Evolutionary conservation across 345 rosid species (phyloP), one percentile per base, ranked within the genome.

Genomic region (Crucihimalaya himalaica): DNA sequence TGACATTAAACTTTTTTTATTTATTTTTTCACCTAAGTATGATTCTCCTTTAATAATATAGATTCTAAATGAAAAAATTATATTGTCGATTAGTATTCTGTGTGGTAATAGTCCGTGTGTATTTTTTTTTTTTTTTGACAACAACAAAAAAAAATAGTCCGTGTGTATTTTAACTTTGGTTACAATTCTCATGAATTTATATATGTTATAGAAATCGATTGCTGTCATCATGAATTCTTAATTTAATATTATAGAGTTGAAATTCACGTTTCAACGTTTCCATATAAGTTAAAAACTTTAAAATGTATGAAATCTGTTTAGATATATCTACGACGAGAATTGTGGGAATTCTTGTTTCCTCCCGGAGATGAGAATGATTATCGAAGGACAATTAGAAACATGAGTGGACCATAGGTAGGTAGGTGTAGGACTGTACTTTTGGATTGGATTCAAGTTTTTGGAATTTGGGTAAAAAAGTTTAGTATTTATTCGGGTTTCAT

Each of bases 311-410:
- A 16, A 53, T 27, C 12, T 16, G 20, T 54, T 27, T 31, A 8
- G 18, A 29, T n/a, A 55, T 2, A 4, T 27, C 12, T 19, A 4
- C 25, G n/a, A 69, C 55, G 19, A 46, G 10, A 57, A 43, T 43
- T 46, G 32, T 31, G 73, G 73, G 45, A 28, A 56, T 15, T 15
- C 29, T 29, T 43, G 20, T 68, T 55, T 42, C n/a, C 55, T 55
- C 45, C 55, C 46, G 55, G 43, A 1, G 32, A 69, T 56, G 46
- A 56, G 32, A 9, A 56, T 31, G 4, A 18, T 9, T 16, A 18
- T 32, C 8, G 5, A 31, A 31, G 5, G 15, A 4, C 35, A 16
- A 16, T 56, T 31, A 16, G 8, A 16, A 46, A 46, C 51, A 18
- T 16, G 23, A 46, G 51, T 46, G 23, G 21, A 9, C 21, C 51